Percentiles rank a stretch among this genome's conserved stretches.
These are phyloP conservation scores for Tetrastigma voinierianum DNA, from an alignment of 164 flowering plant species.

Conservation along the genomic window DNA sequence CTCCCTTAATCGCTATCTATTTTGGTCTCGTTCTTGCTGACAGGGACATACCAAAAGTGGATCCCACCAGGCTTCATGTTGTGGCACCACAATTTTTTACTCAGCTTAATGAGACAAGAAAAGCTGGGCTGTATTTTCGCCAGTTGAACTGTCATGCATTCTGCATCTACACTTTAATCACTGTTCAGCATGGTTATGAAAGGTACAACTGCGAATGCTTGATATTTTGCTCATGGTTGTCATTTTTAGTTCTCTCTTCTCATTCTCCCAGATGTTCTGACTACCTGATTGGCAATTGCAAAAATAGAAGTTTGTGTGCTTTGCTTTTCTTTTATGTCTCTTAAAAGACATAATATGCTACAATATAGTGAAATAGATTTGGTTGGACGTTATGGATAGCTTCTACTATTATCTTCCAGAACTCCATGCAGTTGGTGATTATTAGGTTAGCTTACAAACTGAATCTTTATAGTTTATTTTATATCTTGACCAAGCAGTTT, in stretches of 20 bases:
- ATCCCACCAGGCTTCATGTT: too few species aligned
- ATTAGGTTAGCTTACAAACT: background rate
- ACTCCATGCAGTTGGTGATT: background rate
- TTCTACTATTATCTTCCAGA: background rate
- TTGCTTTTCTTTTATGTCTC: too few species aligned
- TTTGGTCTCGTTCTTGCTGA: too few species aligned
- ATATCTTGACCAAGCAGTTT: background rate
- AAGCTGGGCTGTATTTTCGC: background rate
- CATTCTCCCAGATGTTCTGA: background rate
- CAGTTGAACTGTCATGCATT: background rate
- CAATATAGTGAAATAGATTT: too few species aligned
- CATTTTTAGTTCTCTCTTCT: background rate
- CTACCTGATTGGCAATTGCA: too few species aligned
- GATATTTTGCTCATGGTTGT: background rate
- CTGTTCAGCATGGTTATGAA: background rate
- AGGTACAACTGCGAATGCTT: background rate
- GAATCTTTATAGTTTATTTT: background rate
- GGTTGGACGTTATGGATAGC: background rate
- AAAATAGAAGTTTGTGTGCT: too few species aligned
- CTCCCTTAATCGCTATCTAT: too few species aligned
- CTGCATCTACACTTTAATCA: background rate
- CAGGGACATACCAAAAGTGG: too few species aligned
- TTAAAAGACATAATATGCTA: too few species aligned
- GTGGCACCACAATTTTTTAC: too few species aligned
- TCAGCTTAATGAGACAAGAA: too few species aligned